Percentiles rank a stretch among this genome's conserved stretches.
Evolutionary conservation across 2,329 filamentous ascomycete species (phyloP).

Genomic region (Chaetomium sp.): DNA sequence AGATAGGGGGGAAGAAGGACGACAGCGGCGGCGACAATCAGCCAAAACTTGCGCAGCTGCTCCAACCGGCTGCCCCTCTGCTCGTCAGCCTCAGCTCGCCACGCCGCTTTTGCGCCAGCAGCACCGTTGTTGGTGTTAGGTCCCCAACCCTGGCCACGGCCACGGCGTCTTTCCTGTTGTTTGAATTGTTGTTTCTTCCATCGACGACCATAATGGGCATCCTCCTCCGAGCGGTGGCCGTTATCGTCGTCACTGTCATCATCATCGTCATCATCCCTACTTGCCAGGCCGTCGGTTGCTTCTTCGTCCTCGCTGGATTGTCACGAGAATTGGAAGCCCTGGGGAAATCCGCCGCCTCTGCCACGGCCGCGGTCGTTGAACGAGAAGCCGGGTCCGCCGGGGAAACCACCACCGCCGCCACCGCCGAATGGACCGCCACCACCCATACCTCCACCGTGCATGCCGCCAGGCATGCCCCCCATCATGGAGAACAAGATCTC

Average conservation of each 20-base stretch:
- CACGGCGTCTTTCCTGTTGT: too few relatives aligned
- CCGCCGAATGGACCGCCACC: constrained; percentile 48
- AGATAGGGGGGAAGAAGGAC: constrained; percentile 43
- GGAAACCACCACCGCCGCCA: constrained; percentile 34
- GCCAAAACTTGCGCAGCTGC: constrained; percentile 37
- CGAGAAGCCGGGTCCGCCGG: constrained; percentile 49
- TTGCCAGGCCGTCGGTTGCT: constrained; percentile 28
- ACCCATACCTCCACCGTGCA: constrained; percentile 39
- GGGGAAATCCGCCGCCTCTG: constrained; percentile 32
- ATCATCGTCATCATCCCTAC: constrained; percentile 16
- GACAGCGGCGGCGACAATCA: constrained; percentile 36
- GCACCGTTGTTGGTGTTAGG: constrained; percentile 21
- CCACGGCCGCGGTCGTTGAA: constrained; percentile 40
- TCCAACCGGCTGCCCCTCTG: constrained; percentile 35
- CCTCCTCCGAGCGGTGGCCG: background rate
- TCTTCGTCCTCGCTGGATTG: constrained; percentile 34
- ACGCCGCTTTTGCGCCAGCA: constrained; percentile 26
- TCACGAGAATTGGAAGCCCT: constrained; percentile 44
- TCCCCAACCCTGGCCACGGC: too few relatives aligned
- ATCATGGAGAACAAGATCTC: constrained; percentile 82
- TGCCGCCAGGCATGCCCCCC: constrained; percentile 60
- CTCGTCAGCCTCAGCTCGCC: constrained; percentile 27
- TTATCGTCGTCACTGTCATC: constrained; percentile 21
- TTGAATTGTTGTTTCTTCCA: too few relatives aligned
- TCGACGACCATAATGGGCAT: too few relatives aligned